Evolutionary conservation across 768 basidiomycete species (phyloP).

Genomic region (Leucocoprinus birnbaumii): DNA sequence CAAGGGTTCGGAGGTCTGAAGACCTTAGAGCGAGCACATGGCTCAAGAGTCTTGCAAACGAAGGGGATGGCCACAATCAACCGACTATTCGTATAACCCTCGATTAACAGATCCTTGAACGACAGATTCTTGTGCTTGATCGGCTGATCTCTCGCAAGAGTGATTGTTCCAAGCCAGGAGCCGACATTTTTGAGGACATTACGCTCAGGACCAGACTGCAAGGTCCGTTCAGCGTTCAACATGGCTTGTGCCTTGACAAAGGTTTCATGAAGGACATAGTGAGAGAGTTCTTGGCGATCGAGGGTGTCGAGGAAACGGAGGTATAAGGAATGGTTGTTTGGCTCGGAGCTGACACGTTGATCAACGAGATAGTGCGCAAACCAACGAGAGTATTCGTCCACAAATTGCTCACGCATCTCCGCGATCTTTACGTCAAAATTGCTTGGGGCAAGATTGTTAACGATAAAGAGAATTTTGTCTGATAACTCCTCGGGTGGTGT

Average conservation of each 20-base stretch:
- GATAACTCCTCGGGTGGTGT: slow-evolving; percentile 83
- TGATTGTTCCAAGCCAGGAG: slow-evolving; percentile 92
- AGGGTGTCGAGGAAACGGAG: slow-evolving; percentile 90
- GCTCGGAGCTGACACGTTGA: slow-evolving; percentile 92
- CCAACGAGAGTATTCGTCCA: slow-evolving; percentile 86
- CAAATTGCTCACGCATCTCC: slow-evolving; percentile 85
- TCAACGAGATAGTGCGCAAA: slow-evolving; percentile 98
- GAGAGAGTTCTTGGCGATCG: slow-evolving; percentile 60
- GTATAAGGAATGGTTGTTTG: slow-evolving; percentile 95
- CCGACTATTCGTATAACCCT: slow-evolving; percentile 91
- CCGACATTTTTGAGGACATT: slow-evolving; percentile 90
- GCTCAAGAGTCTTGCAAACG: slow-evolving; percentile 95
- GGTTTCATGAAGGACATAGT: slow-evolving; percentile 91
- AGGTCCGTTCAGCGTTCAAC: slow-evolving; percentile 88
- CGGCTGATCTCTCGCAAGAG: slow-evolving; percentile 88
- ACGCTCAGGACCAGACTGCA: slow-evolving; percentile 83
- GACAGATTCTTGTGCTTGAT: slow-evolving; percentile 92
- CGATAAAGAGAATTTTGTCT: slow-evolving; percentile 94
- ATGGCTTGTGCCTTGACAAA: slow-evolving; percentile 81
- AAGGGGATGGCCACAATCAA: slow-evolving; percentile 95
- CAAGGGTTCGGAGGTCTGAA: slow-evolving; percentile 98
- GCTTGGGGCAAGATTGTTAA: slow-evolving; percentile 94
- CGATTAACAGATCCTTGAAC: slow-evolving; percentile 95
- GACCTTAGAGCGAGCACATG: slow-evolving; percentile 83
- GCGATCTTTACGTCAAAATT: slow-evolving; percentile 87